Conservation (phyloP, 139 green algal genomes). For the Protoeuglena noctilucae region DNA sequence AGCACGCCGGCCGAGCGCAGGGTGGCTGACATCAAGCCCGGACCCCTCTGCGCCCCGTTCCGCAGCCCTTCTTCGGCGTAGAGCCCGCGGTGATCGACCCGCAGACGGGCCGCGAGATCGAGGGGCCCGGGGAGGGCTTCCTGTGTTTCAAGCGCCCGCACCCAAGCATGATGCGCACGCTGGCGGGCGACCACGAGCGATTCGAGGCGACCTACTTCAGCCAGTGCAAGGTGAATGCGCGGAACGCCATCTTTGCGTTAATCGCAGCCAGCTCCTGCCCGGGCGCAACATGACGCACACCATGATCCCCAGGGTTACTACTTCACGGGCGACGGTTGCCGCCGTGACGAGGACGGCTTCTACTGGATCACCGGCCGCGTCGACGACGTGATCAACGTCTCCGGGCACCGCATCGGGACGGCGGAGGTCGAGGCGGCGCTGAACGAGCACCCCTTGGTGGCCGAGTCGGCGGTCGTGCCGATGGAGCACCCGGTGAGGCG, state of each 20-base stretch:
- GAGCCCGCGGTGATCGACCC: constrained; percentile 73
- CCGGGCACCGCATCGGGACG: constrained; percentile 81
- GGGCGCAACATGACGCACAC: too few relatives aligned
- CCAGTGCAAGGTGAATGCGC: too few relatives aligned
- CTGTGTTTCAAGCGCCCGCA: constrained; percentile 64
- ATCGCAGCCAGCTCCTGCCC: too few relatives aligned
- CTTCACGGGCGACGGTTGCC: constrained; percentile 53
- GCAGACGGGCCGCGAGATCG: constrained; percentile 53
- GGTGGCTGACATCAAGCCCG: too few relatives aligned
- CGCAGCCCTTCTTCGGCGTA: constrained; percentile 97
- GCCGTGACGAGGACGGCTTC: constrained; percentile 43
- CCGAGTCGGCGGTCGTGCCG: constrained; percentile 83
- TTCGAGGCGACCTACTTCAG: constrained; percentile 93
- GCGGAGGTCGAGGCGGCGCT: constrained; percentile 88
- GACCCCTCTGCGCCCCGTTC: too few relatives aligned
- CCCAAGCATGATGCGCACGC: constrained; percentile 70
- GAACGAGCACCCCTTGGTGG: constrained; percentile 50
- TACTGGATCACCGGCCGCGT: constrained; percentile 74
- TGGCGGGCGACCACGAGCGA: constrained; percentile 74
- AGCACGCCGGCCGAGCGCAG: too few relatives aligned
- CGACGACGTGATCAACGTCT: constrained; percentile 92
- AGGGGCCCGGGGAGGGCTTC: constrained; percentile 16
- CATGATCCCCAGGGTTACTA: constrained; percentile 73
- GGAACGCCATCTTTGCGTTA: too few relatives aligned
- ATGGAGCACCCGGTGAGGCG: constrained; percentile 70